Conservation (phyloP, 306 rosid species). For the Chamaecrista fasciculata region DNA sequence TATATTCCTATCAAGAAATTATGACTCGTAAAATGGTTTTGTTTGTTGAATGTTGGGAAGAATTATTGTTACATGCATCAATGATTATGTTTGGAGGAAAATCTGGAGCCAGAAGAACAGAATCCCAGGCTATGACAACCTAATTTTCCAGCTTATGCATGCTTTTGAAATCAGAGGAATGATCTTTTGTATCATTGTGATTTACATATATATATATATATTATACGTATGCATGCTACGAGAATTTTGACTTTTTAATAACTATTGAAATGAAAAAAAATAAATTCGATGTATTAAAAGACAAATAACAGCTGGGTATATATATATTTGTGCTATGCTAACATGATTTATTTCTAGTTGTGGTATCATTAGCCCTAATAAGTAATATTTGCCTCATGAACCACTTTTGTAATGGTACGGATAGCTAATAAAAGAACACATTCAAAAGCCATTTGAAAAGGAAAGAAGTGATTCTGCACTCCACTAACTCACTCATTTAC, state of each 20-base stretch:
- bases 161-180: constrained; percentile 30
- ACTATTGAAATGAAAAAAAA: too few relatives aligned
- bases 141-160: neutral
- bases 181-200: neutral
- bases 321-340: neutral
- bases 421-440: constrained; percentile 25
- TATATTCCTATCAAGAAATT: constrained; percentile 13
- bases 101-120: constrained; percentile 1
- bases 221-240: too few relatives aligned
- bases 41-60: constrained; percentile 33
- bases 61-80: constrained; percentile 25
- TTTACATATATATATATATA: neutral
- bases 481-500: constrained; percentile 39
- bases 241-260: neutral
- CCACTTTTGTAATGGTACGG: constrained; percentile 46
- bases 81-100: constrained; percentile 36
- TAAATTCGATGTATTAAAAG: neutral
- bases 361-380: too few relatives aligned
- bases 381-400: too few relatives aligned
- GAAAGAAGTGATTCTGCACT: constrained; percentile 55
- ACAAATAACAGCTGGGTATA: constrained; percentile 3
- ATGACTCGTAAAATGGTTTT: constrained; percentile 14
- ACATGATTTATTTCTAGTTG: constrained; percentile 18
- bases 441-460: constrained; percentile 46
- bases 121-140: constrained; percentile 19